Evolutionary conservation across 1,284 basidiomycete genomes (phyloP), one percentile per base, ranked within the genome.

Genomic region (Coniferiporia sulphurascens): DNA sequence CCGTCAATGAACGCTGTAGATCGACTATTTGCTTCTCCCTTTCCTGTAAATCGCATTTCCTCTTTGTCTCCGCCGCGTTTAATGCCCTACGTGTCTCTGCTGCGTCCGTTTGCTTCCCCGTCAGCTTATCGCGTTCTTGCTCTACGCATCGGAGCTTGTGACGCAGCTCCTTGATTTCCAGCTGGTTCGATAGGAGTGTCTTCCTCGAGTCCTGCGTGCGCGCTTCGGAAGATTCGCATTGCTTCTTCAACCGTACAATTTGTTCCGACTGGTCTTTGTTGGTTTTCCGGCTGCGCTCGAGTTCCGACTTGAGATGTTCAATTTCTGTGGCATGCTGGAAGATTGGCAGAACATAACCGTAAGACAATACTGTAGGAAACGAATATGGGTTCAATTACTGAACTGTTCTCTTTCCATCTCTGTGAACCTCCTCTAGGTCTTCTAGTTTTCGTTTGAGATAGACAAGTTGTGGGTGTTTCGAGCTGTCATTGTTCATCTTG

Each of bases 341-440:
- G 6, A 38, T 27, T 41, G 59, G 27, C 15, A 38, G 45, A 58
- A 45, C 43, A 51, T 52, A 43, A 56, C 27, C 27, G 48, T 59
- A 34, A 52, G 38, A 51, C 60, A 34, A 57, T 53, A 46, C 48
- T 46, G n/a, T 6, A 52, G 35, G 52, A 43, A 15, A 38, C 48
- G 19, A 38, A 52, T 35, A 43, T 22, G 8, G 53, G 27, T 27
- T 5, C 49, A 22, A 22, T 34, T 19, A 48, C 58, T 19, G 56
- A 59, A 89, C 89, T 46, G 74, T 61, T 73, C 78, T 84, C 78
- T 88, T 90, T 62, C 78, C 81, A 9, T 89, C 85, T 34, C 76
- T 71, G 64, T 89, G 86, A 22, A 86, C 68, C 58, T 72, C 72
- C 70, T 90, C 86, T 12, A 90, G 69, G 15, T 88, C 83, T 43